Evolutionary conservation across 2,329 filamentous ascomycete species (phyloP), one percentile per base, ranked within the genome.

Genomic region (Ambrosiella xylebori): DNA sequence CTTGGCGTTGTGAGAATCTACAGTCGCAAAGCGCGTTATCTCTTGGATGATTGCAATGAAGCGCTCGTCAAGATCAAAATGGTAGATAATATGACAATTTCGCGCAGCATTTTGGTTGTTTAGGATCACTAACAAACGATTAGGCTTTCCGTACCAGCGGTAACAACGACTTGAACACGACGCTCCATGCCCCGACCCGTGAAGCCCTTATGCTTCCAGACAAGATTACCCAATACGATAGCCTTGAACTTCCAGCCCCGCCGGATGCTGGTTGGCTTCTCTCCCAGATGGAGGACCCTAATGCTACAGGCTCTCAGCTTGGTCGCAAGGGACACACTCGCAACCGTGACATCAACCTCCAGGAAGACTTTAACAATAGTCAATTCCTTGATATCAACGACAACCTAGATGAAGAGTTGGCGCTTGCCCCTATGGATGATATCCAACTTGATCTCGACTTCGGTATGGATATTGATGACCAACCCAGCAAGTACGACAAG

Each of bases 61-160:
- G 91, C 91, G 44, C 76, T 98, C 63, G 84, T 95, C 77, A 97
- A 96, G 74, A 96, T 98, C 66, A 96, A 97, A 69, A 94, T 97
- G 89, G 91, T 96, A 73, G 45, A 76, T 64, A 52, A 38, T 38
- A 35, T 11, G 7, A 27, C 19, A 12, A 19, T 40, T 36, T 50
- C n/a, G 1, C 9, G 2, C 9, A 39, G 41, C 57, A 49, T 54
- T 15, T 9, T n/a, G n/a, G 44, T 13, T 41, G 36, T 44, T 38
- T 27, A 13, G 27, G 8, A 35, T 51, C 3, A 47, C n/a, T 47
- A 47, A 47, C 44, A n/a, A 2, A 35, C 13, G 17, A 6, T 6
- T 61, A 95, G 91, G 91, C 93, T 47, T 98, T 97, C 73, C 86
- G 90, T 61, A 88, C 91, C 17, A 87, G 82, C 53, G 91, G 91